A percentile compares a stretch with the other conserved stretches of the same genome.
Conservation (phyloP, 768 basidiomycete species). For the Boletus tylopilopsis region DNA sequence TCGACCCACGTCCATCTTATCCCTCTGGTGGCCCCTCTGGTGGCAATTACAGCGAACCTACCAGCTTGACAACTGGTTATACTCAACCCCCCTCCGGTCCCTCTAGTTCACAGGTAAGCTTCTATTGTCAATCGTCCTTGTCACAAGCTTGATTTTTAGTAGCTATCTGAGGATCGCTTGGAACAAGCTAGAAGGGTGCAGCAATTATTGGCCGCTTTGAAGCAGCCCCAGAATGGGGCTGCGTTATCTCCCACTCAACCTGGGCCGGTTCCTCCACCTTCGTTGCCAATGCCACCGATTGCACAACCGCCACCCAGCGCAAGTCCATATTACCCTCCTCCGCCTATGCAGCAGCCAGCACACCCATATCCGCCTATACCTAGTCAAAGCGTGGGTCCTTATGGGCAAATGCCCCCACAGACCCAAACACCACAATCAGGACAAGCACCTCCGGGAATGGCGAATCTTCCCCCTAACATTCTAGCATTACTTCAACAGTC, state of each 20-base stretch:
- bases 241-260: slow-evolving; percentile 21
- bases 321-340: slow-evolving; percentile 43
- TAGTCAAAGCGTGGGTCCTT: slow-evolving; percentile 19
- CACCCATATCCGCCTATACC: slow-evolving; percentile 24
- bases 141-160: slow-evolving; percentile 3
- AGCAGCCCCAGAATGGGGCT: slow-evolving; percentile 53
- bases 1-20: slow-evolving; percentile 39
- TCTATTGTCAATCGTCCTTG: too few species aligned
- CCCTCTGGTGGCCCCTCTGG: slow-evolving; percentile 13
- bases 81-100: slow-evolving; percentile 21
- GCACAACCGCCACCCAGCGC: slow-evolving; percentile 27
- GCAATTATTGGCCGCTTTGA: slow-evolving; percentile 76
- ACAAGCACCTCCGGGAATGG: slow-evolving; percentile 34
- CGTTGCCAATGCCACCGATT: slow-evolving; percentile 34
- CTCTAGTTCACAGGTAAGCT: slow-evolving; percentile 30
- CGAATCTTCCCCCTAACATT: slow-evolving; percentile 61
- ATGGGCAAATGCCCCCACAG: slow-evolving; percentile 30
- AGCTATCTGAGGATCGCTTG: slow-evolving; percentile 62
- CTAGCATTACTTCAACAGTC: slow-evolving; percentile 62
- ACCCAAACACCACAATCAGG: slow-evolving; percentile 28
- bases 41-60: slow-evolving; percentile 24
- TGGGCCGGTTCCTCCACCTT: slow-evolving; percentile 36
- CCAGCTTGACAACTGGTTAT: slow-evolving; percentile 21
- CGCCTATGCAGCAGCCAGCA: slow-evolving; percentile 29
- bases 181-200: slow-evolving; percentile 88